Percentiles rank a stretch among this genome's conserved stretches.
Evolutionary conservation across 2,329 filamentous ascomycete genomes (phyloP).

Genomic region (Ceratocystis albifundus): DNA sequence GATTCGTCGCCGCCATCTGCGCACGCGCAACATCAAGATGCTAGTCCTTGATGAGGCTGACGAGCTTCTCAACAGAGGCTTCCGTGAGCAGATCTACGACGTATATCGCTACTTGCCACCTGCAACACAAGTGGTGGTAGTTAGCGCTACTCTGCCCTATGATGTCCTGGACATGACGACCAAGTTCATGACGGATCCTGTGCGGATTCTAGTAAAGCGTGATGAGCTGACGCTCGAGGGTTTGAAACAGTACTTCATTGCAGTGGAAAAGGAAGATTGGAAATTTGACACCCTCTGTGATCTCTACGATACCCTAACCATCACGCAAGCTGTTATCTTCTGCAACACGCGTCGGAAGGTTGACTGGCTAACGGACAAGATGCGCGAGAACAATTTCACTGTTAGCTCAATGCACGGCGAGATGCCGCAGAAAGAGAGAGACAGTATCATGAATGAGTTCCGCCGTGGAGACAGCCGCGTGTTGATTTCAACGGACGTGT

Average conservation of each 20-base stretch:
- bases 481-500: constrained; percentile 92
- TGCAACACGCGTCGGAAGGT: constrained; percentile 99
- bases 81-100: constrained; percentile 97
- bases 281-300: constrained; percentile 98
- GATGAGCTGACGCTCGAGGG: constrained; percentile 96
- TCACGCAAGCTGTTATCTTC: constrained; percentile 98
- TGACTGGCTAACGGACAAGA: constrained; percentile 98
- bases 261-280: constrained; percentile 99
- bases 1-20: constrained; percentile 47
- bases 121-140: constrained; percentile 94
- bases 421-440: constrained; percentile 96
- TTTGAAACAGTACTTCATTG: constrained; percentile 98
- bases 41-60: constrained; percentile 51
- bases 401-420: constrained; percentile 98
- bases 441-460: constrained; percentile 99
- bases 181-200: constrained; percentile 98
- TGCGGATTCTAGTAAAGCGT: constrained; percentile 94
- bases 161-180: constrained; percentile 98
- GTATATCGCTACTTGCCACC: constrained; percentile 95
- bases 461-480: constrained; percentile 92
- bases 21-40: constrained; percentile 54
- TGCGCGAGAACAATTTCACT: constrained; percentile 97
- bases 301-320: constrained; percentile 95
- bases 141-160: constrained; percentile 92
- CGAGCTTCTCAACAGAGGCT: constrained; percentile 74